Evolutionary conservation across 139 green algal genomes (phyloP), one percentile per base, ranked within the genome.

Genomic region (Mychonastes homosphaera): DNA sequence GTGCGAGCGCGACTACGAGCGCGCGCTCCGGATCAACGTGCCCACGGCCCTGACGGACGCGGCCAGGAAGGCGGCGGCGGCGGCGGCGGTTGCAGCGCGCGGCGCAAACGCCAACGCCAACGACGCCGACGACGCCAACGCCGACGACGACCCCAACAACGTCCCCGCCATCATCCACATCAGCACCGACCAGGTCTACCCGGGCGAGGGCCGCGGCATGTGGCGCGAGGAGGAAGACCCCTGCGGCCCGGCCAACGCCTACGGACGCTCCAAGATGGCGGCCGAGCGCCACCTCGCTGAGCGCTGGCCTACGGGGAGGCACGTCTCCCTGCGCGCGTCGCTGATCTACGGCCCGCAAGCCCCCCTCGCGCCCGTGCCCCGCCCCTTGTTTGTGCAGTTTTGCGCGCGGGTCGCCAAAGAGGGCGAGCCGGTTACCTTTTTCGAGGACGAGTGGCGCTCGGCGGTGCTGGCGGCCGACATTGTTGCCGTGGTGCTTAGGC

Each of bases 271-370:
- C 53, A 94, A 94, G 75, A 63, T 84, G 3, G 78, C 77, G 32
- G 84, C 72, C 4, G 85, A 94, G 67, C 23, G 65, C 27, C 24
- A 40, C 27, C 70, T 89, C 5, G 33, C 30, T 13, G 47, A 49
- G n/a, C 5, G 4, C 23, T 50, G n/a, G 24, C 24, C 41, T 40
- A 66, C 8, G 4, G 9, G 18, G 8, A 71, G 70, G 19, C 35
- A 15, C 51, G 69, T 80, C 43, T 83, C 84, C 36, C 74, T 93
- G 29, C 58, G 85, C 4, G 73, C 61, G 49, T 80, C 61, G 51
- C 81, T 91, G 59, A 93, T 93, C 56, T 84, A 81, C 29, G 85
- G 85, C 7, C 78, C 80, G n/a, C 62, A 65, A 33, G 59, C 83
- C 0, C 75, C 82, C 6, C 43, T 63, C 30, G 33, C 71, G 10